Conservation (phyloP, 352 stramenopile genomes). For the Albugo candida region DNA sequence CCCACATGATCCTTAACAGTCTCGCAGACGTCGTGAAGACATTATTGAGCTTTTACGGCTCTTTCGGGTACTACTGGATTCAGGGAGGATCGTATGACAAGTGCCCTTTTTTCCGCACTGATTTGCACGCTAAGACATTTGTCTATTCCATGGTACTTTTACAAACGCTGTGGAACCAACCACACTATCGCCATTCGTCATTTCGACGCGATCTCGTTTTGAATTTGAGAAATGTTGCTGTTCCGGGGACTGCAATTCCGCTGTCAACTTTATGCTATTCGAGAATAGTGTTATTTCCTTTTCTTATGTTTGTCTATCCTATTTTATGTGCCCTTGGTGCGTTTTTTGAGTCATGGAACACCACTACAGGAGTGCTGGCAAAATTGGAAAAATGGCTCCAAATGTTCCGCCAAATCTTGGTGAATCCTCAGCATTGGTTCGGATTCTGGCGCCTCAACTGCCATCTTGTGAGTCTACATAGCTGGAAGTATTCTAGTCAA, state of each 20-base stretch:
- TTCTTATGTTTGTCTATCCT: constrained; percentile 79
- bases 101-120: constrained; percentile 54
- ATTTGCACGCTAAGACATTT: constrained; percentile 81
- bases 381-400: constrained; percentile 76
- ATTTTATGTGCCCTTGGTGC: constrained; percentile 66
- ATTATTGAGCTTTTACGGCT: constrained; percentile 60
- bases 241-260: constrained; percentile 90
- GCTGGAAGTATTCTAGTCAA: constrained; percentile 69
- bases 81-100: constrained; percentile 38
- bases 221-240: constrained; percentile 95
- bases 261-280: constrained; percentile 79
- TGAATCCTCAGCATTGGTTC: constrained; percentile 93
- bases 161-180: constrained; percentile 87
- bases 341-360: constrained; percentile 25
- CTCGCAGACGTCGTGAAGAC: constrained; percentile 2
- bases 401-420: constrained; percentile 68
- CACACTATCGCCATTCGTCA: constrained; percentile 91
- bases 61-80: constrained; percentile 61
- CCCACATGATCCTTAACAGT: too few relatives aligned
- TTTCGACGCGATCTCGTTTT: constrained; percentile 90
- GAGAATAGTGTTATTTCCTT: constrained; percentile 63
- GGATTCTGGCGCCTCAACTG: constrained; percentile 94
- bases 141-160: constrained; percentile 89
- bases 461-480: constrained; percentile 87
- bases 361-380: constrained; percentile 9